Evolutionary conservation across 805 yeast species (phyloP).

Genomic region (Saccharomycopsis olivae): DNA sequence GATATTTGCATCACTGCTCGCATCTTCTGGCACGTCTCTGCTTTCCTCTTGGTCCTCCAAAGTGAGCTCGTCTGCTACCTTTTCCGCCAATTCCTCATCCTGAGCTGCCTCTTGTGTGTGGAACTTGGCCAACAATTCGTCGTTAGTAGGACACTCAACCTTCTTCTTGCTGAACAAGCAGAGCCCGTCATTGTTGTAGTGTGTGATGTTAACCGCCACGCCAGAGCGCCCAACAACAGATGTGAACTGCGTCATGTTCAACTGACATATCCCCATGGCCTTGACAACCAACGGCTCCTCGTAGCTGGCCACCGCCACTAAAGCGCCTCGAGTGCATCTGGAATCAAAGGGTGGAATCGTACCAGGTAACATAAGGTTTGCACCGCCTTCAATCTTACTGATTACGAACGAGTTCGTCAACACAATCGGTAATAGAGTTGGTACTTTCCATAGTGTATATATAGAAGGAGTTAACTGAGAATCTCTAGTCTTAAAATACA

Average conservation of each 20-base stretch:
- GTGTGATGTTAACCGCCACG: conserved; percentile 66
- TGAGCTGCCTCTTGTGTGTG: neutral
- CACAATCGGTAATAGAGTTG: conserved; percentile 55
- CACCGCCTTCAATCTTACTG: conserved; percentile 63
- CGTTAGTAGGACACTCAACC: conserved; percentile 32
- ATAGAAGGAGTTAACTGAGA: conserved; percentile 56
- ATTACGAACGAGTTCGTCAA: conserved; percentile 68
- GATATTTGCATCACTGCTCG: neutral
- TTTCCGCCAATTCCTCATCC: neutral
- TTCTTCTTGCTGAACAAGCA: conserved; percentile 37
- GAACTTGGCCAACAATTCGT: conserved; percentile 20
- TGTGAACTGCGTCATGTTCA: conserved; percentile 35
- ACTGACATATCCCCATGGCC: conserved; percentile 59
- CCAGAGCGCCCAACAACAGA: conserved; percentile 59
- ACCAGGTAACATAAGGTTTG: conserved; percentile 73
- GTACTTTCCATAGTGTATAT: conserved; percentile 60
- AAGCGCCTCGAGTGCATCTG: conserved; percentile 29
- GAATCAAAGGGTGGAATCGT: conserved; percentile 35
- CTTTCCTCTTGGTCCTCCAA: conserved; percentile 1
- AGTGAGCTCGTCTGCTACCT: neutral
- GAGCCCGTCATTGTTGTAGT: conserved; percentile 57
- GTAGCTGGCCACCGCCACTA: conserved; percentile 64
- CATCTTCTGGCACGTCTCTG: conserved; percentile 4
- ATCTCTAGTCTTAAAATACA: conserved; percentile 60
- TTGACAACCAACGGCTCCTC: conserved; percentile 49